These are phyloP conservation scores for Cynara cardunculus DNA, from an alignment of 129 eudicot genomes.

Conservation along the genomic window DNA sequence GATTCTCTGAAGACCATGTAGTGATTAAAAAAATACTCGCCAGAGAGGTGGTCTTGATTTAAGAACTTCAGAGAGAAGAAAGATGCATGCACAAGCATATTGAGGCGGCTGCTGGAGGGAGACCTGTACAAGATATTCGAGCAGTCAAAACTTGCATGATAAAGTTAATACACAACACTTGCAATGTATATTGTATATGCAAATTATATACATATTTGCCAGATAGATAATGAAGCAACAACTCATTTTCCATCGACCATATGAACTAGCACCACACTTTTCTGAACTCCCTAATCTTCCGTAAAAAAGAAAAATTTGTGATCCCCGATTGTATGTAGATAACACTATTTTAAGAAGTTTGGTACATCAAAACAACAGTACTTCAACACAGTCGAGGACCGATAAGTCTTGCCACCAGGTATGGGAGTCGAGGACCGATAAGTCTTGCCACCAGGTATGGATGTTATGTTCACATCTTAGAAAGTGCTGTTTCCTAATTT, in stretches of 20 bases:
- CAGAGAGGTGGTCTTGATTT: slow-evolving; percentile 97
- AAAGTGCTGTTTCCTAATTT: not conserved
- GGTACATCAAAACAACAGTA: not conserved
- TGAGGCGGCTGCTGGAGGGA: slow-evolving; percentile 96
- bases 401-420: too few species aligned
- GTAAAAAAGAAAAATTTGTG: not conserved
- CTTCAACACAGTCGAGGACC: too few species aligned
- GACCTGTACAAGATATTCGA: slow-evolving; percentile 43
- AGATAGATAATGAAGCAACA: not conserved
- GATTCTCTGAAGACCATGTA: not conserved
- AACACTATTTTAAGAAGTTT: too few species aligned
- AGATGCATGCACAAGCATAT: slow-evolving; percentile 91
- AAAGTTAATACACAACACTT: not conserved
- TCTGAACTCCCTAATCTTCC: not conserved
- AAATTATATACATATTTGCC: not conserved
- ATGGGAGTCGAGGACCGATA: not conserved
- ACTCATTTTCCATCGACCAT: not conserved
- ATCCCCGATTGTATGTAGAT: not conserved
- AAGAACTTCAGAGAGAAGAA: slow-evolving; percentile 94
- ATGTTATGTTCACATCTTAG: not conserved
- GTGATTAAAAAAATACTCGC: slow-evolving; percentile 33
- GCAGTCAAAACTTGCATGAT: slow-evolving; percentile 14
- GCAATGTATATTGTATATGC: not conserved
- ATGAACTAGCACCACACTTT: too few species aligned
- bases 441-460: not conserved